phyloP scores from a whole-genome alignment of 495 filamentous ascomycete genomes.

The Xylaria cubensis region DNA sequence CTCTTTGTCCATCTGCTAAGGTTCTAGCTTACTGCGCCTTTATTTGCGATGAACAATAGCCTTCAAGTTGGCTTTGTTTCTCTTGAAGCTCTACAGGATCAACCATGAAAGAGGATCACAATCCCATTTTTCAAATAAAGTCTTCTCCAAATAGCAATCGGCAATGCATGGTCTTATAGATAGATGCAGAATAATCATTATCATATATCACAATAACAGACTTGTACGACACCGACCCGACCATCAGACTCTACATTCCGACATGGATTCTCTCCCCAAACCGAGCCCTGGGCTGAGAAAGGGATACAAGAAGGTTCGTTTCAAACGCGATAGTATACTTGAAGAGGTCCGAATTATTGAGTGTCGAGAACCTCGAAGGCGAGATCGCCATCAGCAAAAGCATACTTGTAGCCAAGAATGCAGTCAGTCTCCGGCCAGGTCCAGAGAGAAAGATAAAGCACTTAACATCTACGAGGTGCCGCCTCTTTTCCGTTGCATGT shows the following conservation, averaged over 20 bases:
- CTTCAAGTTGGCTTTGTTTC: background rate
- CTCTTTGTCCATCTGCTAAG: background rate
- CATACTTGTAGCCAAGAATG: background rate
- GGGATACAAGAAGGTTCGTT: background rate
- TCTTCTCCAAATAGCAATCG: background rate
- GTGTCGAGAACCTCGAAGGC: background rate
- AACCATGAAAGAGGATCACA: background rate
- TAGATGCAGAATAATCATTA: background rate
- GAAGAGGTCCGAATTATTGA: background rate
- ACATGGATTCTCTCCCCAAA: conserved; percentile 2
- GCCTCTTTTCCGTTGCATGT: conserved; percentile 18
- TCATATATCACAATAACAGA: background rate
- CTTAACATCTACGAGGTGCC: background rate
- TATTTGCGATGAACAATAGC: background rate
- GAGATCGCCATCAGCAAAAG: background rate
- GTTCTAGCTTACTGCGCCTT: background rate
- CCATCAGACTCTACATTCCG: background rate
- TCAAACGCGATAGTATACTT: background rate
- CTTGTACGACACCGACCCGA: background rate
- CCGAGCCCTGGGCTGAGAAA: background rate
- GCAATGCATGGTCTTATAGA: background rate
- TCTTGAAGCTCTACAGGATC: background rate
- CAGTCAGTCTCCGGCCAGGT: background rate
- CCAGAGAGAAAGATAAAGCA: background rate
- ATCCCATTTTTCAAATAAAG: background rate